Percentiles rank a stretch among this genome's conserved stretches.
phyloP scores from a whole-genome alignment of 83 land plant species.

The Isoetes engelmannii region DNA sequence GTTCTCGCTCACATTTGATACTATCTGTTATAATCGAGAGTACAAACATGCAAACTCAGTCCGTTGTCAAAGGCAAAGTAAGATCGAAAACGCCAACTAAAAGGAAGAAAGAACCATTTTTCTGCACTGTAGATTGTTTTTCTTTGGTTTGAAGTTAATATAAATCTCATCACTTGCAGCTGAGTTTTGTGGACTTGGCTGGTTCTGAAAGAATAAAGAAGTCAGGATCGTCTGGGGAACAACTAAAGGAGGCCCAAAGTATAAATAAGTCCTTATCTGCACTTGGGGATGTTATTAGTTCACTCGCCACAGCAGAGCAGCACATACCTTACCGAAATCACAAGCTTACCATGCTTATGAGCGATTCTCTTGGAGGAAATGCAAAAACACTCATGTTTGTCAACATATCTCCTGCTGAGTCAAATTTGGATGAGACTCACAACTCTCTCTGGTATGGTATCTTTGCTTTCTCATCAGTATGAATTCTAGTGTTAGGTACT shows the following conservation, averaged over 20 bases:
- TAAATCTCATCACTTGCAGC: neutral
- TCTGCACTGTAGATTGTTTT: neutral
- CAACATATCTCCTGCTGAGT: constrained; percentile 18
- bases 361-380: constrained; percentile 21
- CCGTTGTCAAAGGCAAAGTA: constrained; percentile 8
- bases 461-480: neutral
- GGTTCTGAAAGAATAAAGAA: constrained; percentile 22
- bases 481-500: no score
- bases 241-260: constrained; percentile 21
- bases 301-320: constrained; percentile 17
- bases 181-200: constrained; percentile 23
- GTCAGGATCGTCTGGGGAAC: constrained; percentile 20
- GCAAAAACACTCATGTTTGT: constrained; percentile 25
- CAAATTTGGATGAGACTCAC: constrained; percentile 18
- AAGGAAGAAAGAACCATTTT: no score
- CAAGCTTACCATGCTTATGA: constrained; percentile 25
- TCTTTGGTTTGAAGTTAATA: neutral
- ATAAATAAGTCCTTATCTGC: constrained; percentile 25
- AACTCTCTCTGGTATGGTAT: constrained; percentile 13
- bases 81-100: neutral
- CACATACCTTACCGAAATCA: constrained; percentile 23
- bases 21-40: constrained; percentile 5
- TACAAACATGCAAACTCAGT: constrained; percentile 9
- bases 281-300: constrained; percentile 19
- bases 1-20: constrained; percentile 6